phyloP scores from a whole-genome alignment of 2,329 filamentous ascomycete genomes.

The Ophiostoma quercus region DNA sequence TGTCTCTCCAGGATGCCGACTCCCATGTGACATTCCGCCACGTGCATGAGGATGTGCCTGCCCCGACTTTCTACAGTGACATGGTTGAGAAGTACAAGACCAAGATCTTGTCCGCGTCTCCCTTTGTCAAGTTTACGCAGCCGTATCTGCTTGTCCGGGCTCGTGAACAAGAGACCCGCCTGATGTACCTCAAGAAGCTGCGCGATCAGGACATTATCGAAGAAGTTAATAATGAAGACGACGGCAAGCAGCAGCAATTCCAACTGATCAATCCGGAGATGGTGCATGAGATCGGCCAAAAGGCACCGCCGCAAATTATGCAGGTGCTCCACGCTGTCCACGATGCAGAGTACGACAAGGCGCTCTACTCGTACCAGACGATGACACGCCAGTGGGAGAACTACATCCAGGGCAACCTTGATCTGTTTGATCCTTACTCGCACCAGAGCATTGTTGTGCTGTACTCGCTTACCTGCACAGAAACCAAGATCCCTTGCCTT shows the following conservation, averaged over 20 bases:
- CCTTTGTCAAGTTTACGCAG: conserved; percentile 91
- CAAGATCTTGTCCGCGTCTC: conserved; percentile 88
- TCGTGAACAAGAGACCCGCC: conserved; percentile 78
- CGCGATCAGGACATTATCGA: conserved; percentile 65
- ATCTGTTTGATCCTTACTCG: conserved; percentile 88
- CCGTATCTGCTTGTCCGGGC: conserved; percentile 90
- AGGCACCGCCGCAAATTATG: conserved; percentile 78
- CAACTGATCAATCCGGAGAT: conserved; percentile 91
- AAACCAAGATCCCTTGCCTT: conserved; percentile 86
- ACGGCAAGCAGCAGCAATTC: conserved; percentile 67
- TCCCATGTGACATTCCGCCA: conserved; percentile 48
- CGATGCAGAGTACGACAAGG: conserved; percentile 94
- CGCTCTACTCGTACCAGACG: conserved; percentile 85
- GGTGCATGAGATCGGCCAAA: conserved; percentile 78
- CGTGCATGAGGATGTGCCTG: conserved; percentile 71
- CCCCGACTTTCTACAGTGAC: conserved; percentile 90
- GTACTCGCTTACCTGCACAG: conserved; percentile 88
- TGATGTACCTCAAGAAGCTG: conserved; percentile 75
- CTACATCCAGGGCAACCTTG: conserved; percentile 79
- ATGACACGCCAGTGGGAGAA: conserved; percentile 96
- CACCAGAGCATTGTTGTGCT: conserved; percentile 96
- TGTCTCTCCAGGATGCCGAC: conserved; percentile 41
- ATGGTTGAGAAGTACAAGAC: conserved; percentile 91
- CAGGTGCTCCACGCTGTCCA: conserved; percentile 93
- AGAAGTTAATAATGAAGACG: conserved; percentile 52